These are phyloP conservation scores for Citrus reticulata DNA, from an alignment of 345 rosid genomes.

Conservation along the genomic window DNA sequence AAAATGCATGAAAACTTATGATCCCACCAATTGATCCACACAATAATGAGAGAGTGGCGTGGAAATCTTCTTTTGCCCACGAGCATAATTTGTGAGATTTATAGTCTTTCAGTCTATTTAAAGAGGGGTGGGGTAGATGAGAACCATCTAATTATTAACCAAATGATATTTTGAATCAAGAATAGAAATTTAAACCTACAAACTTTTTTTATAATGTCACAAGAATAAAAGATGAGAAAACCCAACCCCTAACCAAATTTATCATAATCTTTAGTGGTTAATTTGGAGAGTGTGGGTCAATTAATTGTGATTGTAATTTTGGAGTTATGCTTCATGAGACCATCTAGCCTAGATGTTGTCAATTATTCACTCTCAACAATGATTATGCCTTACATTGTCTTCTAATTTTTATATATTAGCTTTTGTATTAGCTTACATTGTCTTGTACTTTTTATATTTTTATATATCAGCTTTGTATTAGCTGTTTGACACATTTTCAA, in stretches of 20 bases:
- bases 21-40: no score
- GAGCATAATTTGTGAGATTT: no score
- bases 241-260: no score
- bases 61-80: no score
- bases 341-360: not conserved
- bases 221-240: no score
- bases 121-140: no score
- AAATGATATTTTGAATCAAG: no score
- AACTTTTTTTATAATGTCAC: not conserved
- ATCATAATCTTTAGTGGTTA: not conserved
- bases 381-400: not conserved
- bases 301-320: not conserved
- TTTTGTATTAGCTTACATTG: slow-evolving; percentile 1
- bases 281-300: not conserved
- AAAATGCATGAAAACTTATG: no score
- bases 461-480: not conserved
- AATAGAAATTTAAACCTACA: not conserved
- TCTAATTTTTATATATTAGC: not conserved
- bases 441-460: no score
- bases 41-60: no score
- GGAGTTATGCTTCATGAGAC: not conserved
- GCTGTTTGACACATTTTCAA: slow-evolving; percentile 15
- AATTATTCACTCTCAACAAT: not conserved
- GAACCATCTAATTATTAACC: no score
- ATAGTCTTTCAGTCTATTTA: no score